Conservation (phyloP, 805 yeast genomes). For the Torulaspora franciscae region DNA sequence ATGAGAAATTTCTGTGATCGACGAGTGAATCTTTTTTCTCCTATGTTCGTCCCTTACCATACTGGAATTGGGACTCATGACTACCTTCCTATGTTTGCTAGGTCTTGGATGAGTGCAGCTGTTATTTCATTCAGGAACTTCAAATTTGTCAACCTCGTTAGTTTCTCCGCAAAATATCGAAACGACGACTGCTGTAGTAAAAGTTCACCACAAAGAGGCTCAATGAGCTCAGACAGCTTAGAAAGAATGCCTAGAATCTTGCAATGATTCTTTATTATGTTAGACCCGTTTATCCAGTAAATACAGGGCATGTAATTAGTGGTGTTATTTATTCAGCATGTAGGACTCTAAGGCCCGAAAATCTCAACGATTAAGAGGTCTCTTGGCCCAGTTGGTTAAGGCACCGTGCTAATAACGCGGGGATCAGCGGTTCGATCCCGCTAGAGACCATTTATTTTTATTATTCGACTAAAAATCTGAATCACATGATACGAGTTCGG, state of each 20-base stretch:
- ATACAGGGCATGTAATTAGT: background rate
- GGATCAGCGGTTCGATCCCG: conserved; percentile 34
- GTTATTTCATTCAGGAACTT: no score
- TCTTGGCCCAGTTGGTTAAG: conserved; percentile 31
- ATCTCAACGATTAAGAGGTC: background rate
- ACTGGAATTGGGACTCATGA: conserved; percentile 1
- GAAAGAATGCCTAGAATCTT: no score
- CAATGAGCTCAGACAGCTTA: no score
- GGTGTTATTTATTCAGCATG: background rate
- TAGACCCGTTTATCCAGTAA: no score
- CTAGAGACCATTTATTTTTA: conserved; percentile 17
- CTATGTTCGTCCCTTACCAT: conserved; percentile 1
- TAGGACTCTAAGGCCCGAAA: no score
- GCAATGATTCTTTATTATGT: no score
- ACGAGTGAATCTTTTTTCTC: conserved; percentile 46
- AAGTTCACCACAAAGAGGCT: no score
- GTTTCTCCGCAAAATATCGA: background rate
- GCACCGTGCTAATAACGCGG: conserved; percentile 34
- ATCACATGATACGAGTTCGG: background rate
- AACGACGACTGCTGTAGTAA: no score
- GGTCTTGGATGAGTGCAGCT: background rate
- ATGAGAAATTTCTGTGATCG: conserved; percentile 59
- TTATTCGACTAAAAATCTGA: background rate
- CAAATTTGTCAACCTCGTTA: background rate
- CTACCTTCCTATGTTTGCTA: background rate